Evolutionary conservation across 306 rosid genomes (phyloP).

Genomic region (Malus sieversii): DNA sequence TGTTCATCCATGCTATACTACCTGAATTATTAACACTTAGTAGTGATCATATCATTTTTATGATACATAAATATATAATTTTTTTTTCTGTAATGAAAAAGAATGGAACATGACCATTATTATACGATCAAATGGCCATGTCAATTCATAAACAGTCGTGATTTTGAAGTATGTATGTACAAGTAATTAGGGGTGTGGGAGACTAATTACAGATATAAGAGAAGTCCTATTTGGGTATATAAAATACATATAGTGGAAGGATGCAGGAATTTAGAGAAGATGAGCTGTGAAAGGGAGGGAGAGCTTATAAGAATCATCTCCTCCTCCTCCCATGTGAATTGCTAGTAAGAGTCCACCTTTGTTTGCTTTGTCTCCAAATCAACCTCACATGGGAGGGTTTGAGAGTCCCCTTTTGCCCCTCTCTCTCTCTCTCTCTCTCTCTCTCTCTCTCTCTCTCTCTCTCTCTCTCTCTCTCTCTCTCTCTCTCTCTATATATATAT

Average conservation of each 20-base stretch:
- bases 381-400: slow-evolving; percentile 59
- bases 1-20: not conserved
- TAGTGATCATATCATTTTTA: too few relatives aligned
- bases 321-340: slow-evolving; percentile 85
- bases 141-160: not conserved
- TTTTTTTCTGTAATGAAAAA: not conserved
- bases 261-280: slow-evolving; percentile 20
- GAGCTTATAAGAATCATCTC: slow-evolving; percentile 48
- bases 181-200: slow-evolving; percentile 11
- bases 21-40: not conserved
- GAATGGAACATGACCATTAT: not conserved
- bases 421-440: not conserved
- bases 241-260: slow-evolving; percentile 22
- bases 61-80: not conserved
- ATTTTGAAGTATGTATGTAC: not conserved
- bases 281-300: slow-evolving; percentile 68
- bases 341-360: slow-evolving; percentile 46
- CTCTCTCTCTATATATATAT: not conserved
- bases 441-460: not conserved
- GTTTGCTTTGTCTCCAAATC: slow-evolving; percentile 73
- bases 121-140: not conserved
- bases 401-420: not conserved
- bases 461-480: not conserved
- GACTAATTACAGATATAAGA: slow-evolving; percentile 11
- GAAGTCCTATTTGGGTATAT: slow-evolving; percentile 18